Percentiles rank a stretch among this genome's conserved stretches.
Conservation (phyloP, 306 rosid species). For the Erythrophleum fordii region DNA sequence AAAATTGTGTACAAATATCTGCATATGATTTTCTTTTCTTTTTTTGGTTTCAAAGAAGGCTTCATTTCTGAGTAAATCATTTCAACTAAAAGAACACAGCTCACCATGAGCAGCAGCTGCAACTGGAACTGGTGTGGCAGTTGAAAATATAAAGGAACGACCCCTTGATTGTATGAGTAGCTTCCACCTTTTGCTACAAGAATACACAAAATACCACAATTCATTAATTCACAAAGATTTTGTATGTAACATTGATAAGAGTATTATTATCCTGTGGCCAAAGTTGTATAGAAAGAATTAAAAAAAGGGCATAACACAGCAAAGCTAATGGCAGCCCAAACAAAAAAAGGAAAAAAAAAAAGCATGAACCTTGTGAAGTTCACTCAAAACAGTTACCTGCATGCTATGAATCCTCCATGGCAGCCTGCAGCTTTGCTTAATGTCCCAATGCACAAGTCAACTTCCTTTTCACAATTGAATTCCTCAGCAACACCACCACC, state of each 20-base stretch:
- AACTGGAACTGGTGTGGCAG: conserved; percentile 80
- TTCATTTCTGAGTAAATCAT: conserved; percentile 29
- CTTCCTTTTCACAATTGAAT: conserved; percentile 80
- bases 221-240: conserved; percentile 5
- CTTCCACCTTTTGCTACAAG: conserved; percentile 85
- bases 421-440: conserved; percentile 97
- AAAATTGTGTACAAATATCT: background rate
- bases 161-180: conserved; percentile 91
- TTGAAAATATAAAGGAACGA: conserved; percentile 90
- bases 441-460: conserved; percentile 89
- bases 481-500: conserved; percentile 98
- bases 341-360: background rate
- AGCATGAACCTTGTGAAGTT: background rate
- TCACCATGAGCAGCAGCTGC: conserved; percentile 90
- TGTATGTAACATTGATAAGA: conserved; percentile 17
- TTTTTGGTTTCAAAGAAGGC: background rate
- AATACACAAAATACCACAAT: conserved; percentile 36
- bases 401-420: conserved; percentile 96
- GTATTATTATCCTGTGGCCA: background rate
- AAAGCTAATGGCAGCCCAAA: no score
- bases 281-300: background rate
- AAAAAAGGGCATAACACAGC: no score
- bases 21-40: background rate
- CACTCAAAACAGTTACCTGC: conserved; percentile 65
- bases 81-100: conserved; percentile 16